Evolutionary conservation across 148 eudicot species (phyloP).

Genomic region (Cornus kousa): DNA sequence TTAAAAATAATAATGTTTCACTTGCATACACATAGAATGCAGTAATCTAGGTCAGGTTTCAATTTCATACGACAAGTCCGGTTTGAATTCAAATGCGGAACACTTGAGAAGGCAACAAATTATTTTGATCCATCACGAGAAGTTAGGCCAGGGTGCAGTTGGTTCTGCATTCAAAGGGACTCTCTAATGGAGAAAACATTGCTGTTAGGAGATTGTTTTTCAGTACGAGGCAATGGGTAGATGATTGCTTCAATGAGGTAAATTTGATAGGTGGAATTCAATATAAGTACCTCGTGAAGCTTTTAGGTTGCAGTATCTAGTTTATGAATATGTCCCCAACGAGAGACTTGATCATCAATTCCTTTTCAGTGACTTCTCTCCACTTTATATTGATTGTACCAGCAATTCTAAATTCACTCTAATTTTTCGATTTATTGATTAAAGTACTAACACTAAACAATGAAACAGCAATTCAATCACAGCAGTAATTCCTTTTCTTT

Average conservation of each 20-base stretch:
- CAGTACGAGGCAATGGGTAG: slow-evolving; percentile 46
- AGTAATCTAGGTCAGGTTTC: slow-evolving; percentile 44
- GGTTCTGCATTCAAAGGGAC: no score
- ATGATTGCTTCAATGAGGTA: slow-evolving; percentile 73
- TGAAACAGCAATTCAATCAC: neutral
- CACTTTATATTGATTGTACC: no score
- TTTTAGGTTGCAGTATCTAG: slow-evolving; percentile 54
- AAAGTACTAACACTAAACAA: neutral
- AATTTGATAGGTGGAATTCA: slow-evolving; percentile 59
- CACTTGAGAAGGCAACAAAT: slow-evolving; percentile 57
- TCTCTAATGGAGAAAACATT: slow-evolving; percentile 40
- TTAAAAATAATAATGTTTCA: no score
- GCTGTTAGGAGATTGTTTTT: slow-evolving; percentile 69
- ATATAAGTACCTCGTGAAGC: slow-evolving; percentile 73
- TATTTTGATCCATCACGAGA: slow-evolving; percentile 43
- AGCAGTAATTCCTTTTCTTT: neutral
- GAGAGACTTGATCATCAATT: slow-evolving; percentile 47
- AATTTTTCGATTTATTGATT: neutral
- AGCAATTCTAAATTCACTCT: no score
- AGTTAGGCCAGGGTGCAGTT: slow-evolving; percentile 72
- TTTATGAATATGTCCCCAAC: slow-evolving; percentile 53
- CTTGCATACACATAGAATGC: no score
- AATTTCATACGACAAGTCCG: slow-evolving; percentile 36
- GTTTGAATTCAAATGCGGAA: slow-evolving; percentile 49
- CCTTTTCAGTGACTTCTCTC: slow-evolving; percentile 61